These are phyloP conservation scores for Ceratobasidium sp. DNA, from an alignment of 1,284 basidiomycete species.

Conservation along the genomic window DNA sequence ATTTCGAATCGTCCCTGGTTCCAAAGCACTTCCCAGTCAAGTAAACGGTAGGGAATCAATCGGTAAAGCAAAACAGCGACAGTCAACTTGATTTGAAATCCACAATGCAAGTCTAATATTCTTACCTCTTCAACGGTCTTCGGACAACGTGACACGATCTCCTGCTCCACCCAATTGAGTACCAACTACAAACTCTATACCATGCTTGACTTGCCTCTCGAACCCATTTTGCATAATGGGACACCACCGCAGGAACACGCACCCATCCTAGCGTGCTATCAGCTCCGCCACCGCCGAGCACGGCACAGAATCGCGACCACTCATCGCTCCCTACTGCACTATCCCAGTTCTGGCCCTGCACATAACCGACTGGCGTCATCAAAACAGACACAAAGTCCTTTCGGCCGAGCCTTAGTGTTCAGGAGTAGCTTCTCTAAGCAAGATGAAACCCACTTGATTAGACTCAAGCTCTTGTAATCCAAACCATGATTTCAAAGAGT, in stretches of 20 bases:
- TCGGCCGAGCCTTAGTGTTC: no score
- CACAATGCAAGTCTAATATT: slow-evolving; percentile 28
- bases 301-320: slow-evolving; percentile 39
- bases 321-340: slow-evolving; percentile 61
- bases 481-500: slow-evolving; percentile 71
- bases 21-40: slow-evolving; percentile 77
- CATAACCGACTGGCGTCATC: slow-evolving; percentile 56
- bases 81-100: slow-evolving; percentile 34
- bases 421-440: not conserved
- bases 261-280: slow-evolving; percentile 36
- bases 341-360: slow-evolving; percentile 80
- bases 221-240: slow-evolving; percentile 81
- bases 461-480: slow-evolving; percentile 70
- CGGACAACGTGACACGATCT: slow-evolving; percentile 65
- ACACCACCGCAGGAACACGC: slow-evolving; percentile 54
- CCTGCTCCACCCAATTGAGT: slow-evolving; percentile 50
- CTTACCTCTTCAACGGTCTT: slow-evolving; percentile 66
- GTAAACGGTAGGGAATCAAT: slow-evolving; percentile 4
- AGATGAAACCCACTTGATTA: slow-evolving; percentile 50
- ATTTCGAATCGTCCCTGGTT: slow-evolving; percentile 72
- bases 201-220: slow-evolving; percentile 58
- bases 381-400: slow-evolving; percentile 80
- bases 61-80: slow-evolving; percentile 14
- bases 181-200: not conserved
- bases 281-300: slow-evolving; percentile 35